phyloP scores from a whole-genome alignment of 1,284 basidiomycete genomes.

The Jaminaea rosea region DNA sequence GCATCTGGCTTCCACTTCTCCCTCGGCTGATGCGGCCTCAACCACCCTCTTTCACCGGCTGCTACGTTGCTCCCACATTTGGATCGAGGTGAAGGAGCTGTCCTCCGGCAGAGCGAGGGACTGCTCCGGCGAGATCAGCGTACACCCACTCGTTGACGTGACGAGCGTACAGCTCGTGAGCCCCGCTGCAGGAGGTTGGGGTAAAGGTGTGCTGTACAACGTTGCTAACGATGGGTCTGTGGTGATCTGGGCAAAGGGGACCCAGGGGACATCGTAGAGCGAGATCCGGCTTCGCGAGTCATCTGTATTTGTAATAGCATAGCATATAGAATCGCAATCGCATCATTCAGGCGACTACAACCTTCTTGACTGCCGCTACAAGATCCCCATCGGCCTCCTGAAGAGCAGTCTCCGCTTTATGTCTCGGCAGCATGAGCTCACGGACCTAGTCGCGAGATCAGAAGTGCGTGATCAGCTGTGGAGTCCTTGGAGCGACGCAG shows the following conservation, averaged over 20 bases:
- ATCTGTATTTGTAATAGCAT: background rate
- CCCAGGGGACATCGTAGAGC: background rate
- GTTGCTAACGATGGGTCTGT: background rate
- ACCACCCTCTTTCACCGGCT: constrained; percentile 8
- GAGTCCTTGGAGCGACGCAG: too few relatives aligned
- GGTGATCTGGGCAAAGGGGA: background rate
- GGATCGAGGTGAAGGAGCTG: constrained; percentile 30
- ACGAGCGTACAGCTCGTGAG: background rate
- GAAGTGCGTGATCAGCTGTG: too few relatives aligned
- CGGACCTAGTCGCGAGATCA: too few relatives aligned
- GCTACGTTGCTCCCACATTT: constrained; percentile 16
- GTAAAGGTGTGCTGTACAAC: background rate
- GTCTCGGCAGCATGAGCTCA: background rate
- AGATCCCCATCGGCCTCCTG: background rate
- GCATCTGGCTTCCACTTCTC: constrained; percentile 21
- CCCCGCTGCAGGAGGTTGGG: background rate
- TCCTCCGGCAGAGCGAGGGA: constrained; percentile 23
- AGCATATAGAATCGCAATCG: background rate
- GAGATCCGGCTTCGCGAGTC: background rate
- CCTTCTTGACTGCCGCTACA: background rate
- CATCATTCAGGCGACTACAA: background rate
- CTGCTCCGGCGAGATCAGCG: constrained; percentile 29
- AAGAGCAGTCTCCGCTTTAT: background rate
- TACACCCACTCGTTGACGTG: constrained; percentile 18
- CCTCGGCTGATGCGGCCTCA: constrained; percentile 9